A percentile compares a stretch with the other conserved stretches of the same genome.
These are phyloP conservation scores for Ceratobasidium sp. DNA, from an alignment of 1,284 basidiomycete species.

Conservation along the genomic window DNA sequence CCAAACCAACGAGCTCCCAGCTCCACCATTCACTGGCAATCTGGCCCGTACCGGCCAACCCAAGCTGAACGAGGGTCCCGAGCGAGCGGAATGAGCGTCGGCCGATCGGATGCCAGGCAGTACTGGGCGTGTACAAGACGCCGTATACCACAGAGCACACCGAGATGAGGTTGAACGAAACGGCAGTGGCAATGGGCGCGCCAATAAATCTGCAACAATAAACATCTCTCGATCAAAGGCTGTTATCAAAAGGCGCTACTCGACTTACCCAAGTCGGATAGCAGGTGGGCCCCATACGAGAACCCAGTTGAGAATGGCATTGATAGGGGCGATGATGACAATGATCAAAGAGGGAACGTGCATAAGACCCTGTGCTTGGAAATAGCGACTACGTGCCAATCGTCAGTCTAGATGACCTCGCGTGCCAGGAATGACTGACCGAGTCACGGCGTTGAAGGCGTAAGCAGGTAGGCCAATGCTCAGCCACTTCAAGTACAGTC, in stretches of 20 bases:
- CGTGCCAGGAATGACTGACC: slow-evolving; percentile 50
- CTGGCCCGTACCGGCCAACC: slow-evolving; percentile 73
- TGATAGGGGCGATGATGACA: slow-evolving; percentile 84
- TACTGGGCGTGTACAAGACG: slow-evolving; percentile 72
- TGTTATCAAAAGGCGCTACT: background rate
- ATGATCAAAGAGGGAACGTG: slow-evolving; percentile 86
- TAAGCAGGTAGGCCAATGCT: slow-evolving; percentile 89
- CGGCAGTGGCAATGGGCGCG: slow-evolving; percentile 87
- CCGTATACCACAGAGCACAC: slow-evolving; percentile 75
- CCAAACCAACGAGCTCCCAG: slow-evolving; percentile 72
- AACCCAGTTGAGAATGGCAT: slow-evolving; percentile 81
- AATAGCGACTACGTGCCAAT: slow-evolving; percentile 69
- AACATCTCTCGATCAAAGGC: background rate
- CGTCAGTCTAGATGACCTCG: background rate
- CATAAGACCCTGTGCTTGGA: slow-evolving; percentile 90
- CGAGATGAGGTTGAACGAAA: slow-evolving; percentile 87
- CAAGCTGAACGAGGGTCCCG: slow-evolving; percentile 74
- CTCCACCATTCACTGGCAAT: slow-evolving; percentile 79
- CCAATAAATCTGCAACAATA: slow-evolving; percentile 79
- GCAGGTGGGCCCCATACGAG: slow-evolving; percentile 86
- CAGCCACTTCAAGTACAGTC: slow-evolving; percentile 77
- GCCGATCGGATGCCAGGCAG: slow-evolving; percentile 84
- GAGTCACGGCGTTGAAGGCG: slow-evolving; percentile 72
- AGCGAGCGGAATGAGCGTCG: slow-evolving; percentile 69
- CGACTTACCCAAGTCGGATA: slow-evolving; percentile 59